Evolutionary conservation across 2,329 filamentous ascomycete genomes (phyloP), one percentile per base, ranked within the genome.

Genomic region (Penicillium paneum): DNA sequence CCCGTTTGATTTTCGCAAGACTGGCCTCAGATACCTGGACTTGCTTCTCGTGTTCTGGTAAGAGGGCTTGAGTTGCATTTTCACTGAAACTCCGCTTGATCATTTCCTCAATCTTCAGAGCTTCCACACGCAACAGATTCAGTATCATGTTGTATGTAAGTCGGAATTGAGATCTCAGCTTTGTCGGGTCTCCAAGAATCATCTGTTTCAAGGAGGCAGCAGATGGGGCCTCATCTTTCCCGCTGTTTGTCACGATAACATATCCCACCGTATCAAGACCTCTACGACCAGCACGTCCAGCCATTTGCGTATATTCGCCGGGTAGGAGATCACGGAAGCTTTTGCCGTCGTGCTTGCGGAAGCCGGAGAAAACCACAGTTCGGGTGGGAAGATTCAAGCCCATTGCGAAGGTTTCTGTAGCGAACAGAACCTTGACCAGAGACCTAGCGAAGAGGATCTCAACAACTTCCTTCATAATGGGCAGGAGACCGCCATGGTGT

Each of bases 111-210:
- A 99, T 97, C 77, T 97, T 97, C 61, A 99, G 77, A 2, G 94
- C 94, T 73, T 99, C 94, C 2, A 99, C 94, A 34, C 94, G 88
- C 45, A 99, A 80, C 31, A 99, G 79, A 68, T 97, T 99, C 29
- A 99, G 79, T 57, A 99, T 99, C 94, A 99, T 99, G 75, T 97
- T 99, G 79, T 99, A 99, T 0, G 95, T 99, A 44, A 99, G 80
- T 57, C 94, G 85, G 79, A 99, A 99, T 69, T 99, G 94, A 7
- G 93, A 97, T 43, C 91, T 85, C 45, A 99, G 82, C 75, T 97
- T 97, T 26, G 91, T 96, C 31, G 94, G 93, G 66, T 96, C 90
- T 49, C 94, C 94, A 4, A 97, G 81, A 60, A 99, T 97, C 91
- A 99, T 97, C 67, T 91, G 89, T 55, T 90, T 84, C 51, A 99